These are phyloP conservation scores for Gomphus bonarii DNA, from an alignment of 1,284 basidiomycete species.

Conservation along the genomic window DNA sequence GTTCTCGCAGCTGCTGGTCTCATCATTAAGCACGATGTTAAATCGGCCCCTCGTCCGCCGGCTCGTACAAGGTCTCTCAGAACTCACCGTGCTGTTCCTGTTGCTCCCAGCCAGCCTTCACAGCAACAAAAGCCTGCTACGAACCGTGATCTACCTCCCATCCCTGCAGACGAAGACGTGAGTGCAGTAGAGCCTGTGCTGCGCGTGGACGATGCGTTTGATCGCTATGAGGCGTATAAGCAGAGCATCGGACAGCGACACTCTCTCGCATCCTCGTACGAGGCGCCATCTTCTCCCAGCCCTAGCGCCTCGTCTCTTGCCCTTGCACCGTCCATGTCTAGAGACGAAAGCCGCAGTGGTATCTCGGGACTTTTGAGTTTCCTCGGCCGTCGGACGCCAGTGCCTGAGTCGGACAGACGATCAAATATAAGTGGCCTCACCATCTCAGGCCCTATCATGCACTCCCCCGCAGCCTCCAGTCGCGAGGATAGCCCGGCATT, in stretches of 20 bases:
- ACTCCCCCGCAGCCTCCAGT: conserved; percentile 25
- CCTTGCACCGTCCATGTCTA: conserved; percentile 11
- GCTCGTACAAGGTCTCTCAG: conserved; percentile 20
- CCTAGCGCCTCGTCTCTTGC: conserved; percentile 18
- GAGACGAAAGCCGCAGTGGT: conserved; percentile 24
- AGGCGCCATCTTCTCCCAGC: conserved; percentile 25
- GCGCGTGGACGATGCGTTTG: conserved; percentile 79
- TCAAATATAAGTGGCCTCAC: conserved; percentile 27
- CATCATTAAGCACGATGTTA: conserved; percentile 48
- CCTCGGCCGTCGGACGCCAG: conserved; percentile 44
- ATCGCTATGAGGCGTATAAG: conserved; percentile 76
- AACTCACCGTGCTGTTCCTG: conserved; percentile 43
- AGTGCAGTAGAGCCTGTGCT: conserved; percentile 27
- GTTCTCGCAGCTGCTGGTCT: conserved; percentile 85
- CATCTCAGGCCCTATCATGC: conserved; percentile 22
- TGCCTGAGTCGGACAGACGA: conserved; percentile 28
- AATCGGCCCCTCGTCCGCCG: conserved; percentile 29
- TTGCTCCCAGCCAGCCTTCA: conserved; percentile 24
- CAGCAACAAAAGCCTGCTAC: conserved; percentile 16
- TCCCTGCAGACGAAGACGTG: conserved; percentile 24
- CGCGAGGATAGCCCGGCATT: conserved; percentile 46
- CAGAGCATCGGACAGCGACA: conserved; percentile 35
- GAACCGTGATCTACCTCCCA: conserved; percentile 45
- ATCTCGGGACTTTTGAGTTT: conserved; percentile 43
- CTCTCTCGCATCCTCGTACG: conserved; percentile 46